Conservation (phyloP, 495 filamentous ascomycete genomes). For the Hypoxylon lenormandii region DNA sequence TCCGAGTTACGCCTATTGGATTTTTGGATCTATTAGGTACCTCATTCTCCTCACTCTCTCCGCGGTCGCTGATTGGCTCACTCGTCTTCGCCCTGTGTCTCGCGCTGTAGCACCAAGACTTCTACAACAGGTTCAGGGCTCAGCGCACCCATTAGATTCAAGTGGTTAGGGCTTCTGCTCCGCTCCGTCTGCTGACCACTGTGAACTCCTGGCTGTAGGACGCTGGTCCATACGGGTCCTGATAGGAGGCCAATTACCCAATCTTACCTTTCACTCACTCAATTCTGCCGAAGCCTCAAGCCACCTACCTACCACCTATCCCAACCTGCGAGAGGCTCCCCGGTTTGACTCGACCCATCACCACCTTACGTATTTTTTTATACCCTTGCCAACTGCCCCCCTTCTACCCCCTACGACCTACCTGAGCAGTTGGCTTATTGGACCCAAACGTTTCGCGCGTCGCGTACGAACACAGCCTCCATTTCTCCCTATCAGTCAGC, state of each 20-base stretch:
- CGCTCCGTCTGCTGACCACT: conserved; percentile 9
- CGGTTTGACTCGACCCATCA: conserved; percentile 45
- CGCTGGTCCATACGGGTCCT: too few species aligned
- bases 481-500: conserved; percentile 6
- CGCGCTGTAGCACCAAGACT: conserved; percentile 31
- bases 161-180: conserved; percentile 14
- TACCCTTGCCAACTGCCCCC: conserved; percentile 30
- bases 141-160: conserved; percentile 7
- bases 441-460: conserved; percentile 38
- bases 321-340: conserved; percentile 33
- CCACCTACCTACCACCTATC: conserved; percentile 13
- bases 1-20: conserved; percentile 36
- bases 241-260: conserved; percentile 14
- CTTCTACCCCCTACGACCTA: conserved; percentile 24
- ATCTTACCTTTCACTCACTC: conserved; percentile 23
- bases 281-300: conserved; percentile 16
- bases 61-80: conserved; percentile 35
- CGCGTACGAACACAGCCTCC: conserved; percentile 43
- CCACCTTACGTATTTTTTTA: conserved; percentile 30
- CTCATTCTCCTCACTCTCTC: conserved; percentile 32
- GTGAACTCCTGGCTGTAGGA: not conserved
- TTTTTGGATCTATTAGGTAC: conserved; percentile 25
- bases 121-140: conserved; percentile 9
- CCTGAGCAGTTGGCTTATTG: conserved; percentile 35
- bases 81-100: conserved; percentile 31